These are phyloP conservation scores for Saturnispora sekii DNA, from an alignment of 805 yeast genomes.

Conservation along the genomic window DNA sequence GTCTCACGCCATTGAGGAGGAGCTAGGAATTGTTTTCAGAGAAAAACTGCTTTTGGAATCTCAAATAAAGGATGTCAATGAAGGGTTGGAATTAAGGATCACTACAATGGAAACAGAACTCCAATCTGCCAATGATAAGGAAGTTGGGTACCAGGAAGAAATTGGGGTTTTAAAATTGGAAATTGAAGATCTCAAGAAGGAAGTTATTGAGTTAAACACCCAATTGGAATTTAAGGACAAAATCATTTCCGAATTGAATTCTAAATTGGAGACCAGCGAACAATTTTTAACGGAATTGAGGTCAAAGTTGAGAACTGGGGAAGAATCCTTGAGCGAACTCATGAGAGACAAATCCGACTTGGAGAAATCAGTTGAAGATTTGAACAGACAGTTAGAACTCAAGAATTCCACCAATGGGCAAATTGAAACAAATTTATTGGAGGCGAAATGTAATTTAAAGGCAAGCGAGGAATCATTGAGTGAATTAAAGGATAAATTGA, in stretches of 20 bases:
- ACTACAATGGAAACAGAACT: neutral
- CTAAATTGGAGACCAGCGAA: neutral
- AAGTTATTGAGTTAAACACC: constrained; percentile 3
- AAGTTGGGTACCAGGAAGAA: constrained; percentile 1
- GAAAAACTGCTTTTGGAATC: constrained; percentile 3
- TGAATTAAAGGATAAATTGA: too few species aligned
- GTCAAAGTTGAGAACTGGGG: too few species aligned
- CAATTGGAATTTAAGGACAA: neutral
- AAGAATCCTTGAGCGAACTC: neutral
- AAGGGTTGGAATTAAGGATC: neutral
- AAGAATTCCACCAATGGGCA: neutral
- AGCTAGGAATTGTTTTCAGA: neutral
- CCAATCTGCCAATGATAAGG: constrained; percentile 1
- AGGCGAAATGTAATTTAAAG: too few species aligned
- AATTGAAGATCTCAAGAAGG: constrained; percentile 5
- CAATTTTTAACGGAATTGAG: neutral
- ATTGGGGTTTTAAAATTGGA: constrained; percentile 7
- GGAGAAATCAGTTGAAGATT: neutral
- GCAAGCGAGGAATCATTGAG: too few species aligned
- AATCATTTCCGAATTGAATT: neutral
- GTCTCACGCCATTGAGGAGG: constrained; percentile 6
- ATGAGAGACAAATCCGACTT: neutral
- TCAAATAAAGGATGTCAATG: neutral
- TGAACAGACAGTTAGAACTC: neutral
- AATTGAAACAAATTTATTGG: neutral